A percentile compares a stretch with the other conserved stretches of the same genome.
phyloP scores from a whole-genome alignment of 116 monocot species.

The Posidonia oceanica region DNA sequence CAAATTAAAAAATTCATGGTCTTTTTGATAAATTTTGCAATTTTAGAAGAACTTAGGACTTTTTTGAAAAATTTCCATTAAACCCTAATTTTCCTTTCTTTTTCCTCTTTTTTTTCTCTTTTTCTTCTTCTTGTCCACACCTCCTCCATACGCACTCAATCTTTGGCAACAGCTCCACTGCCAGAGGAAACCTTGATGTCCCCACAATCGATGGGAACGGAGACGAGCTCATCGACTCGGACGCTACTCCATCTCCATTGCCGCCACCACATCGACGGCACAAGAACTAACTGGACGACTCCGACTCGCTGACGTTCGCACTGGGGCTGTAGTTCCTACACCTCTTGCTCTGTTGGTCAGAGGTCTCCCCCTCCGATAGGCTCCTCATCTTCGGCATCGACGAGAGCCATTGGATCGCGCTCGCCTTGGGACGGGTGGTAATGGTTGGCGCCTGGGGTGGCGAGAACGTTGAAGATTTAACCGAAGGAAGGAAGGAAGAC shows the following conservation, averaged over 20 bases:
- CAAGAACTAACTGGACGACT: conserved; percentile 55
- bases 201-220: conserved; percentile 13
- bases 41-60: no score
- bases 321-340: conserved; percentile 69
- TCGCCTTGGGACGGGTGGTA: no score
- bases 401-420: no score
- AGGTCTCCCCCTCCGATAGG: conserved; percentile 4
- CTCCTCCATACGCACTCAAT: background rate
- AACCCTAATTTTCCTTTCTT: no score
- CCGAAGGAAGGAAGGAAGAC: no score
- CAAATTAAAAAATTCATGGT: no score
- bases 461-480: background rate
- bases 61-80: no score
- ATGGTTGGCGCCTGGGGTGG: background rate
- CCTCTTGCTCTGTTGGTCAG: conserved; percentile 23
- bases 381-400: background rate
- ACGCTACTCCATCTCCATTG: no score
- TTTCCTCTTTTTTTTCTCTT: conserved; percentile 29
- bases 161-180: conserved; percentile 3
- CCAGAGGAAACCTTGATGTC: conserved; percentile 1
- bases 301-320: conserved; percentile 72
- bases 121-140: background rate
- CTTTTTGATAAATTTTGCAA: no score
- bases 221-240: no score
- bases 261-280: conserved; percentile 1